Evolutionary conservation across 768 basidiomycete genomes (phyloP).

Genomic region (Phaeotremella fagi): DNA sequence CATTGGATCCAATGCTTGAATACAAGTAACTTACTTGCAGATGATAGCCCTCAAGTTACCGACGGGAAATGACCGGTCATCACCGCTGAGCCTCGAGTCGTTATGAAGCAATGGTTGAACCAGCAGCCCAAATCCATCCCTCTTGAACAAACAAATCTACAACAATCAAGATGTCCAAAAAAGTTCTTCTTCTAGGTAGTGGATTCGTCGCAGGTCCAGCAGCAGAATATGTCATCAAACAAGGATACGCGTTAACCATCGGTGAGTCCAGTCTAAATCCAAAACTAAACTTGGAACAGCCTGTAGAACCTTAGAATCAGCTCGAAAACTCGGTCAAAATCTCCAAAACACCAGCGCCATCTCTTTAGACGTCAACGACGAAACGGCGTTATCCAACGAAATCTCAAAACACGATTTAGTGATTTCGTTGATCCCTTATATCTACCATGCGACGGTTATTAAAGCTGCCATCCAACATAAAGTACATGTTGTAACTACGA

Average conservation of each 20-base stretch:
- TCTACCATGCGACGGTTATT: no score
- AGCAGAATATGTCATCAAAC: constrained; percentile 64
- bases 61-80: no score
- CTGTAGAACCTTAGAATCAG: constrained; percentile 65
- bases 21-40: no score
- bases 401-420: constrained; percentile 57
- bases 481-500: constrained; percentile 83
- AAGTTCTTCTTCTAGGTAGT: constrained; percentile 74
- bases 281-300: constrained; percentile 53
- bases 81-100: no score
- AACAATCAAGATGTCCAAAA: no score
- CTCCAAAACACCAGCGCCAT: constrained; percentile 57
- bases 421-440: constrained; percentile 83
- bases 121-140: no score
- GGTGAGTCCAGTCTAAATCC: constrained; percentile 63
- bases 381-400: constrained; percentile 53
- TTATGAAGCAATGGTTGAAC: no score
- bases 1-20: no score
- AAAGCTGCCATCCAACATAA: constrained; percentile 62
- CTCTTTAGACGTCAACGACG: constrained; percentile 60
- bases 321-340: constrained; percentile 50
- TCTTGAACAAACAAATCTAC: no score
- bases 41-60: no score
- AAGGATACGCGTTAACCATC: constrained; percentile 64
- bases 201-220: constrained; percentile 96